Percentiles rank a stretch among this genome's conserved stretches.
These are phyloP conservation scores for Termitomyces sp. DNA, from an alignment of 768 basidiomycete genomes.

Conservation along the genomic window DNA sequence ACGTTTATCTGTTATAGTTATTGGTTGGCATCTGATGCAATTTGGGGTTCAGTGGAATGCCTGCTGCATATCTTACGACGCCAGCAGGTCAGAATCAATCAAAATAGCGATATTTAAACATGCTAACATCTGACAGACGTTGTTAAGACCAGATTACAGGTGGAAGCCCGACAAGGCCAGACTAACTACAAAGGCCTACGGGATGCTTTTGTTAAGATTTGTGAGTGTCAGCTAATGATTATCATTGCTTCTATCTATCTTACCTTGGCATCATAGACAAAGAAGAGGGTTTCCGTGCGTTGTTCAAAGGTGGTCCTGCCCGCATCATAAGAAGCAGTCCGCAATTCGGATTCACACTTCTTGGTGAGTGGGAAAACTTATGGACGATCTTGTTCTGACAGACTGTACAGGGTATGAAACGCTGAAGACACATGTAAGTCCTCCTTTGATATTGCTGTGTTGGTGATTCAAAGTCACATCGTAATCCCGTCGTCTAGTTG, in stretches of 20 bases:
- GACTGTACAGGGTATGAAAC: slow-evolving; percentile 35
- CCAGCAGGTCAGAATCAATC: slow-evolving; percentile 61
- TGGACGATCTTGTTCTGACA: slow-evolving; percentile 9
- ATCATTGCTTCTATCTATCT: background rate
- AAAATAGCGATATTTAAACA: slow-evolving; percentile 1
- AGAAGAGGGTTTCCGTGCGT: slow-evolving; percentile 84
- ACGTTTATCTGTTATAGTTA: slow-evolving; percentile 24
- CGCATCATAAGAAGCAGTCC: slow-evolving; percentile 85
- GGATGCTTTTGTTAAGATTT: slow-evolving; percentile 90
- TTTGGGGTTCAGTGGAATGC: slow-evolving; percentile 76
- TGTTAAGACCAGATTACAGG: slow-evolving; percentile 94
- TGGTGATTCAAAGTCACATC: background rate
- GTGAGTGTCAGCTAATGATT: slow-evolving; percentile 33
- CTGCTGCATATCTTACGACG: slow-evolving; percentile 90
- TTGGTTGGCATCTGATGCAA: slow-evolving; percentile 22
- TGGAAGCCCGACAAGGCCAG: slow-evolving; percentile 87
- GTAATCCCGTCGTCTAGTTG: slow-evolving; percentile 28
- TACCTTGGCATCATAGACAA: slow-evolving; percentile 43
- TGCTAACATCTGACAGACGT: slow-evolving; percentile 55
- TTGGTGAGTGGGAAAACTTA: slow-evolving; percentile 32
- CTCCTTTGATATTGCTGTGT: slow-evolving; percentile 2
- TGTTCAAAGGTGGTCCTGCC: slow-evolving; percentile 91
- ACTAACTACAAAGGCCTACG: slow-evolving; percentile 84
- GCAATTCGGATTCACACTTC: slow-evolving; percentile 91
- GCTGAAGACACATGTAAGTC: slow-evolving; percentile 38